These are phyloP conservation scores for Discostella pseudostelligera DNA, from an alignment of 108 stramenopile species.

Conservation along the genomic window DNA sequence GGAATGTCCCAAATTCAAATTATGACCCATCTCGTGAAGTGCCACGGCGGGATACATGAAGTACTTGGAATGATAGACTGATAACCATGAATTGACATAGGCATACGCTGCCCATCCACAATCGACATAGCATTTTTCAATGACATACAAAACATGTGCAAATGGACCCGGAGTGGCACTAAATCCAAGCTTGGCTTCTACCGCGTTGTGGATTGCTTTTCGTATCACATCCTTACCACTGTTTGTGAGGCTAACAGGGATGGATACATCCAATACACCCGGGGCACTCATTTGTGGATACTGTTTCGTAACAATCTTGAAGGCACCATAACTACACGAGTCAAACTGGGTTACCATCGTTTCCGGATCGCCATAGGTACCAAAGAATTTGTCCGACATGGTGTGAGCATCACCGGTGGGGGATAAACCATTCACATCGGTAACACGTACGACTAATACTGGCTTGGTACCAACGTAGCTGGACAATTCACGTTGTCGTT, in stretches of 20 bases:
- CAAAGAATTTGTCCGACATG: constrained; percentile 28
- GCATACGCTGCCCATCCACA: constrained; percentile 40
- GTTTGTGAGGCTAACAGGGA: neutral
- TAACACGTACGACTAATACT: constrained; percentile 19
- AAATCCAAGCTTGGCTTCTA: constrained; percentile 6
- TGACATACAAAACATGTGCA: constrained; percentile 14
- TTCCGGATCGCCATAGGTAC: constrained; percentile 12
- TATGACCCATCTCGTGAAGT: constrained; percentile 39
- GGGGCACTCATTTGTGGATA: constrained; percentile 16
- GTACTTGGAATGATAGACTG: constrained; percentile 20
- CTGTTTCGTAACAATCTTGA: neutral
- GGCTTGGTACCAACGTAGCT: constrained; percentile 2
- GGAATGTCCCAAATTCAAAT: constrained; percentile 9
- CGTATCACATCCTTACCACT: neutral
- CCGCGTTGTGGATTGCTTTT: constrained; percentile 3
- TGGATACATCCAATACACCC: constrained; percentile 21
- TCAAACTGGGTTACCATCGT: constrained; percentile 3
- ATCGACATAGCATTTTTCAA: constrained; percentile 1
- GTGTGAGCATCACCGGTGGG: neutral
- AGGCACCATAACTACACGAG: constrained; percentile 8
- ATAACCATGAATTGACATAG: constrained; percentile 39
- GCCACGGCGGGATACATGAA: constrained; percentile 29
- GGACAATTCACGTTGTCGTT: neutral
- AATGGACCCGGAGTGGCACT: constrained; percentile 11
- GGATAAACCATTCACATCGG: constrained; percentile 2